A percentile compares a stretch with the other conserved stretches of the same genome.
Evolutionary conservation across 2,329 filamentous ascomycete species (phyloP).

Genomic region (Sphaerulina musiva): DNA sequence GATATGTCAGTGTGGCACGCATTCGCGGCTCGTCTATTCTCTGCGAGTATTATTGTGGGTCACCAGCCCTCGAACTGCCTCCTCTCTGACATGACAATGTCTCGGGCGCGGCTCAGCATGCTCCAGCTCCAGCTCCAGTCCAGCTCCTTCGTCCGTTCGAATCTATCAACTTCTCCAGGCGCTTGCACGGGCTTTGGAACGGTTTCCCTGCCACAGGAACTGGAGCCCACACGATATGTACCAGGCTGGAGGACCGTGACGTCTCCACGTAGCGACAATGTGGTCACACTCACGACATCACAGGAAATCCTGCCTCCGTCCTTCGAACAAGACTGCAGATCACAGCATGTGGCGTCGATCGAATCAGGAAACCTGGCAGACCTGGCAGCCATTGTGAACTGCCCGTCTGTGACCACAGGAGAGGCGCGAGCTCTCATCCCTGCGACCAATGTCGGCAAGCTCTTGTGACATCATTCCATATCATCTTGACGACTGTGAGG

Average conservation of each 20-base stretch:
- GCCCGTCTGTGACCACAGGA: slow-evolving; percentile 4
- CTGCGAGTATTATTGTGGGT: neutral
- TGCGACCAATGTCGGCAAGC: slow-evolving; percentile 12
- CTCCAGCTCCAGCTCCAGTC: too few relatives aligned
- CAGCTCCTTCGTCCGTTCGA: neutral
- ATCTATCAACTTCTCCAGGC: neutral
- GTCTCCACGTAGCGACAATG: neutral
- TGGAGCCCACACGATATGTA: neutral
- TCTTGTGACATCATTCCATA: slow-evolving; percentile 14
- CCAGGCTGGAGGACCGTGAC: neutral
- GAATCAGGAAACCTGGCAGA: slow-evolving; percentile 10
- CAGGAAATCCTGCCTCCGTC: neutral
- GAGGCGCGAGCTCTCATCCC: slow-evolving; percentile 13
- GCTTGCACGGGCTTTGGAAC: neutral
- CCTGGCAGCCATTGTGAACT: slow-evolving; percentile 5
- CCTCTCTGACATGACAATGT: neutral
- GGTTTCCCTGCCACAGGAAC: neutral
- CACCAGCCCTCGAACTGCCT: neutral
- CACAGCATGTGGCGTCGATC: slow-evolving; percentile 11
- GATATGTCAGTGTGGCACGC: neutral
- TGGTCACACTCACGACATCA: slow-evolving; percentile 4
- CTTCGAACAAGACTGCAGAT: slow-evolving; percentile 11
- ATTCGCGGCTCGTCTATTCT: neutral
- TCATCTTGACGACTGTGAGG: slow-evolving; percentile 10
- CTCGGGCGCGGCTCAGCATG: neutral